phyloP scores from a whole-genome alignment of 352 stramenopile genomes.

The Phytopythium aichiense region DNA sequence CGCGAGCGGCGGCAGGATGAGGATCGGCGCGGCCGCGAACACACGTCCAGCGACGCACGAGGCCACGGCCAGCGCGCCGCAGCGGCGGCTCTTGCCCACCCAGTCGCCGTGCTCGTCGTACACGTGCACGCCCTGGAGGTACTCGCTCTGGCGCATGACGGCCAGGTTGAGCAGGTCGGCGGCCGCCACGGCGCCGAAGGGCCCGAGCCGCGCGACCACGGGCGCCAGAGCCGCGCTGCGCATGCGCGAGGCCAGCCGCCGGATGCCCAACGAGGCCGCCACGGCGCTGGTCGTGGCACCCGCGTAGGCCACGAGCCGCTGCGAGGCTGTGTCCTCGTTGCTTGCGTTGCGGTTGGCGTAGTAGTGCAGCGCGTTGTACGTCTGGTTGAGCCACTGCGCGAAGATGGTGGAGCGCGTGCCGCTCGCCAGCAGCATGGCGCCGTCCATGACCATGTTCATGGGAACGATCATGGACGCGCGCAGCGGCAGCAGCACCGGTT shows the following conservation, averaged over 20 bases:
- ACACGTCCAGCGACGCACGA: conserved; percentile 77
- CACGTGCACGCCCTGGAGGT: conserved; percentile 70
- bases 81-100: conserved; percentile 72
- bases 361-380: conserved; percentile 89
- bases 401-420: conserved; percentile 64
- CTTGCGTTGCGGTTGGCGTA: conserved; percentile 86
- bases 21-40: conserved; percentile 76
- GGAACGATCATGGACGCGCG: conserved; percentile 85
- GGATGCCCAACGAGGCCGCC: conserved; percentile 66
- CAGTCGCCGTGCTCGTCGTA: conserved; percentile 79
- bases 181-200: conserved; percentile 77
- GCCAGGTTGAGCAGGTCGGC: conserved; percentile 83
- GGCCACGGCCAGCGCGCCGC: conserved; percentile 61
- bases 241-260: conserved; percentile 44
- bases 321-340: conserved; percentile 73
- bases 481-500: conserved; percentile 60
- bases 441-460: conserved; percentile 84
- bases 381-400: conserved; percentile 87
- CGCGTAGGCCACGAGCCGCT: conserved; percentile 66
- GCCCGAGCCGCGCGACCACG: conserved; percentile 57
- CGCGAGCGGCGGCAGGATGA: conserved; percentile 66
- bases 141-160: conserved; percentile 86
- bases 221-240: conserved; percentile 42
- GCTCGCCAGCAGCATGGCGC: conserved; percentile 73
- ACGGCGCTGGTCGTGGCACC: conserved; percentile 74